Evolutionary conservation across 169 alveolate species (phyloP).

Genomic region (Cryptosporidium baileyi): DNA sequence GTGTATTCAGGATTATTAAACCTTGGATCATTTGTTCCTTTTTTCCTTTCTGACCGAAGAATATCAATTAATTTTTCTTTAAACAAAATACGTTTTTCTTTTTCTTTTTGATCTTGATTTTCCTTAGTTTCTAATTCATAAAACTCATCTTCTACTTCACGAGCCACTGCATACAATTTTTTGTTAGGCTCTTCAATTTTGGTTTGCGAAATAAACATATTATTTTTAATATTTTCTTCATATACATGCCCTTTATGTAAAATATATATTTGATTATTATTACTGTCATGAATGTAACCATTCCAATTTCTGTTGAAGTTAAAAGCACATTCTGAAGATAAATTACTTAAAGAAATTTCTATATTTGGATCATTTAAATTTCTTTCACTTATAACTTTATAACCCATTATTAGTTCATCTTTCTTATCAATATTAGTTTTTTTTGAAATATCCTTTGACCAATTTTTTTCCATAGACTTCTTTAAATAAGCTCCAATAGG

Average conservation of each 20-base stretch:
- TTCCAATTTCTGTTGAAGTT: neutral
- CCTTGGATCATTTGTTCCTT: conserved; percentile 47
- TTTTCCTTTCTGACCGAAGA: conserved; percentile 14
- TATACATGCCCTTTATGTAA: conserved; percentile 3
- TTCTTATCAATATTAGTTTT: neutral
- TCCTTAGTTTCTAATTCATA: neutral
- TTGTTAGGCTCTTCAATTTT: neutral
- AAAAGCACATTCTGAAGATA: neutral
- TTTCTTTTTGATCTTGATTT: neutral
- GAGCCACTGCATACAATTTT: neutral
- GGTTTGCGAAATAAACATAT: neutral
- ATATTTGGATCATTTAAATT: neutral
- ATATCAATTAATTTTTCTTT: conserved; percentile 3
- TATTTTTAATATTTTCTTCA: neutral
- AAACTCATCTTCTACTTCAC: neutral
- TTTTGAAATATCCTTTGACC: neutral
- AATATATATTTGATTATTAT: conserved; percentile 7
- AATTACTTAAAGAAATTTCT: neutral
- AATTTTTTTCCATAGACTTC: neutral
- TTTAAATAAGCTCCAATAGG: conserved; percentile 2
- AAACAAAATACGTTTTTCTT: neutral
- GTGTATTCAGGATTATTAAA: conserved; percentile 15
- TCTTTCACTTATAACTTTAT: conserved; percentile 11
- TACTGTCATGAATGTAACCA: conserved; percentile 31
- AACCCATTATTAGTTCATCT: neutral